Percentiles rank a stretch among this genome's conserved stretches.
Evolutionary conservation across 306 rosid genomes (phyloP).

Genomic region (Pterocarpus santalinus): DNA sequence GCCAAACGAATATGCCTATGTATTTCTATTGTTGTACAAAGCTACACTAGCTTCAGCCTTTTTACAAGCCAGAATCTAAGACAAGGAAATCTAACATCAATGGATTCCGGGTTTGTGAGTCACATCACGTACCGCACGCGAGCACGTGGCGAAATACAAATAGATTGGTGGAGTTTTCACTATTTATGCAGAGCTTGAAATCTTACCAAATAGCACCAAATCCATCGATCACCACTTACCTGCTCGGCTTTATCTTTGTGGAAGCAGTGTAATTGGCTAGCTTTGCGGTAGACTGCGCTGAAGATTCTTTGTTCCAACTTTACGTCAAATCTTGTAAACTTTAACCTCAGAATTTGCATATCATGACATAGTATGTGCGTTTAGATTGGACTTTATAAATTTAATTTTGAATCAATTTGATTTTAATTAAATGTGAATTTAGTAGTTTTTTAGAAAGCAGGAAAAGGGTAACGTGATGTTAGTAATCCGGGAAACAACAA

Average conservation of each 20-base stretch:
- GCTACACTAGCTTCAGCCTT: not conserved
- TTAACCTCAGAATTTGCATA: not conserved
- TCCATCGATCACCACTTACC: not conserved
- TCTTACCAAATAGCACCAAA: not conserved
- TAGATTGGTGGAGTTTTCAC: not conserved
- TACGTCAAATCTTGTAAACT: not conserved
- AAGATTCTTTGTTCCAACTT: not conserved
- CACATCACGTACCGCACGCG: constrained; percentile 40
- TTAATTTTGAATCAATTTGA: too few species aligned
- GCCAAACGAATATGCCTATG: not conserved
- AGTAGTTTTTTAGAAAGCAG: too few species aligned
- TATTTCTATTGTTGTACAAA: not conserved
- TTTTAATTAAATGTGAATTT: too few species aligned
- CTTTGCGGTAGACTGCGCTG: not conserved
- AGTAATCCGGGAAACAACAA: too few species aligned
- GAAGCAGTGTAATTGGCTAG: constrained; percentile 10
- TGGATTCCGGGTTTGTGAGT: constrained; percentile 23
- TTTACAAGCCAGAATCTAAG: constrained; percentile 25
- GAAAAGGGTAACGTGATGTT: too few species aligned
- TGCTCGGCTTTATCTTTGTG: not conserved
- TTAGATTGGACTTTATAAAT: too few species aligned
- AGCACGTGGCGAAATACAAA: constrained; percentile 1
- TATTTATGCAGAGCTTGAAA: not conserved
- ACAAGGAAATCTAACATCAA: constrained; percentile 11
- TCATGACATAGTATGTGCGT: not conserved